Conservation (phyloP, 2,329 filamentous ascomycete species). For the Alternaria gaisen region DNA sequence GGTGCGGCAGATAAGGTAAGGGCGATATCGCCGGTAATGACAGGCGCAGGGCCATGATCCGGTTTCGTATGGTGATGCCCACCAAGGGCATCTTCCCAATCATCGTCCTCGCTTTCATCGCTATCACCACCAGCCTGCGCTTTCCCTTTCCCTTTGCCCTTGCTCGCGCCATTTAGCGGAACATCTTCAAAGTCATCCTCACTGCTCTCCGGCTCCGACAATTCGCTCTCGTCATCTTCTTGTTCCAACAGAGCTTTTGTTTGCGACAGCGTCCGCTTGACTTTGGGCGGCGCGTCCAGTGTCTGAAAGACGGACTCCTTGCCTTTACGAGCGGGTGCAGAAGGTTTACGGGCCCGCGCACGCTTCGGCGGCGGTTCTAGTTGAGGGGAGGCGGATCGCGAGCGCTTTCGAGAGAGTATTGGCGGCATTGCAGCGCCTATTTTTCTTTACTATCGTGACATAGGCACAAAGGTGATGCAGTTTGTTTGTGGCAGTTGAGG, state of each 20-base stretch:
- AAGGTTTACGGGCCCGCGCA: constrained; percentile 24
- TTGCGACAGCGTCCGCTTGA: constrained; percentile 40
- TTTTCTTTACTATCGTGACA: constrained; percentile 4
- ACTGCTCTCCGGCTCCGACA: constrained; percentile 54
- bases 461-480: neutral
- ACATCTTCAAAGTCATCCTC: constrained; percentile 61
- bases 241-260: constrained; percentile 52
- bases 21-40: constrained; percentile 73
- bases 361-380: constrained; percentile 46
- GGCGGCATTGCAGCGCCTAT: constrained; percentile 67
- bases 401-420: constrained; percentile 71
- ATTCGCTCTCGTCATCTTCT: constrained; percentile 53
- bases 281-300: constrained; percentile 52
- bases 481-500: neutral
- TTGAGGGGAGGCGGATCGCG: constrained; percentile 60
- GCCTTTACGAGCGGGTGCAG: constrained; percentile 30
- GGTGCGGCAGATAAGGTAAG: constrained; percentile 65
- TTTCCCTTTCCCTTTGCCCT: constrained; percentile 57
- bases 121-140: constrained; percentile 44
- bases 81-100: constrained; percentile 52
- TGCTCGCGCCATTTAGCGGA: constrained; percentile 35
- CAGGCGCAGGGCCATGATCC: constrained; percentile 53
- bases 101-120: constrained; percentile 52
- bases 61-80: constrained; percentile 46
- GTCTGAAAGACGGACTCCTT: constrained; percentile 57